Evolutionary conservation across 352 stramenopile species (phyloP), one percentile per base, ranked within the genome.

Genomic region (Phytopythium mirpurense): DNA sequence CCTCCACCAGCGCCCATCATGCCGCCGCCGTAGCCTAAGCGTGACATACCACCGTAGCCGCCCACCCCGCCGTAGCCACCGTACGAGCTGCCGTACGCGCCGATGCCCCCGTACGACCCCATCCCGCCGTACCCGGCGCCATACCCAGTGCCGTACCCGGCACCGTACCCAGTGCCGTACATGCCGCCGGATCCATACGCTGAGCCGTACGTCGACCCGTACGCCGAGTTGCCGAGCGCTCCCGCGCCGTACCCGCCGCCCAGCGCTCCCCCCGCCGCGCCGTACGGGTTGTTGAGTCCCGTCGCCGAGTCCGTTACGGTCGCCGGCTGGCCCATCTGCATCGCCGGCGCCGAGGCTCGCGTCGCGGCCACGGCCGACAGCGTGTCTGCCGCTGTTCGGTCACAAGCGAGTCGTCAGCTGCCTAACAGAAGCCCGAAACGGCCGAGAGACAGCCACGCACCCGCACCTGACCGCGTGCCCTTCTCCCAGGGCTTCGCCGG

Each of bases 401-500:
- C 19, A 27, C 11, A 16, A 32, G 32, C 6, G 7, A 2, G 2
- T 10, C 7, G 32, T 36, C 11, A 36, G 32, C 11, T 2, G 7
- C 2, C n/a, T n/a, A n/a, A n/a, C n/a, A n/a, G n/a, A n/a, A n/a
- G n/a, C n/a, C n/a, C n/a, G n/a, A n/a, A n/a, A n/a, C n/a, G n/a
- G n/a, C n/a, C n/a, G n/a, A n/a, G n/a, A n/a, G n/a, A n/a, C n/a
- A n/a, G n/a, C n/a, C n/a, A n/a, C n/a, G n/a, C n/a, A n/a, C n/a
- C 48, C 50, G 31, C 44, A 82, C 68, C 60, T 27, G 63, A 43
- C 56, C 61, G 62, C 6, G 67, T 62, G 10, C 55, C 42, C 46
- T 76, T 78, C 47, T 86, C 74, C 74, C 74, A 86, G 9, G 74
- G 74, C 57, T 86, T 86, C 12, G 62, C 37, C 9, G 72, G 74